Percentiles rank a stretch among this genome's conserved stretches.
These are phyloP conservation scores for Colletotrichum navitas DNA, from an alignment of 2,329 filamentous ascomycete genomes.

Conservation along the genomic window DNA sequence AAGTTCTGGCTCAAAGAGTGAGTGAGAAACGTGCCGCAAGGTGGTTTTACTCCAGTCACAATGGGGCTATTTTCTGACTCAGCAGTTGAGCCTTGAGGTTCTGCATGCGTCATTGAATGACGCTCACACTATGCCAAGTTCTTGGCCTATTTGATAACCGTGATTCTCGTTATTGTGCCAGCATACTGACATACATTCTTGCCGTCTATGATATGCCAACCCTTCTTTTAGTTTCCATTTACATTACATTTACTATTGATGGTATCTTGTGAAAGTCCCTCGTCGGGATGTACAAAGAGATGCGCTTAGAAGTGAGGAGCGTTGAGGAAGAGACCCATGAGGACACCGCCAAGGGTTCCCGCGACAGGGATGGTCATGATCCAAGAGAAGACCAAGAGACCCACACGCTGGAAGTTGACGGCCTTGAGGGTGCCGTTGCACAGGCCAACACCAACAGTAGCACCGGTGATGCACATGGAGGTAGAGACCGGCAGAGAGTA, in stretches of 20 bases:
- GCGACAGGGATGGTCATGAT: slow-evolving; percentile 63
- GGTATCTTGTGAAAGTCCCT: slow-evolving; percentile 20
- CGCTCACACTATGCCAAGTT: slow-evolving; percentile 1
- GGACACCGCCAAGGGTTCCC: slow-evolving; percentile 55
- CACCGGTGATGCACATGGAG: slow-evolving; percentile 84
- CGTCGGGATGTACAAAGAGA: neutral
- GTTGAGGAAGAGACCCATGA: slow-evolving; percentile 58
- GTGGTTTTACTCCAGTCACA: neutral
- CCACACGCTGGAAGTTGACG: slow-evolving; percentile 81
- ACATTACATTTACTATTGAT: slow-evolving; percentile 32
- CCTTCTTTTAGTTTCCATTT: slow-evolving; percentile 4
- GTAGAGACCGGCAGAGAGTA: slow-evolving; percentile 82
- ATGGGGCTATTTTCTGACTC: neutral
- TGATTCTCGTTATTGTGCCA: neutral
- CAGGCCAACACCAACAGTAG: slow-evolving; percentile 81
- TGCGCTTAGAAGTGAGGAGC: slow-evolving; percentile 48
- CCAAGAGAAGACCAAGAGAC: slow-evolving; percentile 76
- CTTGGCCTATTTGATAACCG: neutral
- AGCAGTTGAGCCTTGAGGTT: neutral
- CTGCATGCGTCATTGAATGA: neutral
- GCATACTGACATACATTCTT: neutral
- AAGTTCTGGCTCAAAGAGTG: neutral
- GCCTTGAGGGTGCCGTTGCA: slow-evolving; percentile 80
- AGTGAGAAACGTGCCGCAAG: neutral
- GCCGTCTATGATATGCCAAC: slow-evolving; percentile 19